Percentiles rank a stretch among this genome's conserved stretches.
Conservation (phyloP, 192 early-diverging fungal species). For the Backusella parvicylindrica region DNA sequence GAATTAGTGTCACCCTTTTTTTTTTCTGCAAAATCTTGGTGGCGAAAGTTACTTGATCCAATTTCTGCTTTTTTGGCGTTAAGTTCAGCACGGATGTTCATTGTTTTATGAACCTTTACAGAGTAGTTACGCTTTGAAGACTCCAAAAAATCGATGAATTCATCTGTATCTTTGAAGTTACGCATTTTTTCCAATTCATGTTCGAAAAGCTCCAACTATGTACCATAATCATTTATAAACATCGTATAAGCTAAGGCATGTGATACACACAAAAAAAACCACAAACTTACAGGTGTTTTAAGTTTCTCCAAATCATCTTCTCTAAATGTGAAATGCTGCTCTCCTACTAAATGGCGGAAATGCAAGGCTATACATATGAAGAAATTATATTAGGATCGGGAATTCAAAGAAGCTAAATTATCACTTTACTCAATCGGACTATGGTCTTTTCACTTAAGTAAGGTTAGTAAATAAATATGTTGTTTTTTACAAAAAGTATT, state of each 20-base stretch:
- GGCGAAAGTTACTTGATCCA: neutral
- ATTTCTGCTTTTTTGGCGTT: neutral
- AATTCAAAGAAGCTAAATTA: neutral
- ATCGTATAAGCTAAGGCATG: neutral
- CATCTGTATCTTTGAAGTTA: conserved; percentile 24
- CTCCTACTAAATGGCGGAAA: conserved; percentile 29
- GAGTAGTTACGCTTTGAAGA: conserved; percentile 23
- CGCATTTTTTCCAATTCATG: conserved; percentile 8
- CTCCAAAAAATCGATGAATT: conserved; percentile 28
- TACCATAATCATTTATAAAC: neutral
- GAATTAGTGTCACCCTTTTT: neutral
- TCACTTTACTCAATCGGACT: neutral
- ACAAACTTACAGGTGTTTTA: conserved; percentile 8
- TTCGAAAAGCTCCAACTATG: conserved; percentile 15
- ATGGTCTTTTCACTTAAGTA: neutral
- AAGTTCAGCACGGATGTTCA: conserved; percentile 15
- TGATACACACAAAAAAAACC: neutral
- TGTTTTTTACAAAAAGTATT: neutral
- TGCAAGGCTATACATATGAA: conserved; percentile 28
- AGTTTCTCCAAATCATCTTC: neutral
- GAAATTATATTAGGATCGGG: neutral
- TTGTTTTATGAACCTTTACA: conserved; percentile 31
- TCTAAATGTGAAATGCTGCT: conserved; percentile 20
- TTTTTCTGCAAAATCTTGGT: neutral
- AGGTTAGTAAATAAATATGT: conserved; percentile 1